Conservation (phyloP, 139 green algal genomes). For the Micromonas pusilla region DNA sequence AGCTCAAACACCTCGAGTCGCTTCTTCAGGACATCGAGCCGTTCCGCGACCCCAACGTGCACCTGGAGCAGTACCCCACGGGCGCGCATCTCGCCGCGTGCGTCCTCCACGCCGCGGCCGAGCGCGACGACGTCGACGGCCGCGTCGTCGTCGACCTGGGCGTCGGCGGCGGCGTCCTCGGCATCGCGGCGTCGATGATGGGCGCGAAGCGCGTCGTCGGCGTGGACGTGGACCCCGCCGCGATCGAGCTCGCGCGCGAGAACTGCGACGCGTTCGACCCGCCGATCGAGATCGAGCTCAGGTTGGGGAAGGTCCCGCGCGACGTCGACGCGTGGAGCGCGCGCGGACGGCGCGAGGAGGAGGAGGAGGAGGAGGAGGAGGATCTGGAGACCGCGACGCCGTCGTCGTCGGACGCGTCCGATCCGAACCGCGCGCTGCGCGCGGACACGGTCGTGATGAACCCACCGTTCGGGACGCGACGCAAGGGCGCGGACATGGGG, state of each 20-base stretch:
- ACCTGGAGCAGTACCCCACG: conserved; percentile 92
- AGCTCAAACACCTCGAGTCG: conserved; percentile 72
- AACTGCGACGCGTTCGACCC: conserved; percentile 72
- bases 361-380: neutral
- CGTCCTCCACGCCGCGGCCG: conserved; percentile 74
- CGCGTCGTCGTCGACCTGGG: conserved; percentile 76
- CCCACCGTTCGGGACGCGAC: conserved; percentile 85
- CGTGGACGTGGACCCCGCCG: conserved; percentile 78
- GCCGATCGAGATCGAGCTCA: conserved; percentile 25
- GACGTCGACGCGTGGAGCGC: neutral
- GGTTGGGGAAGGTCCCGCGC: conserved; percentile 32
- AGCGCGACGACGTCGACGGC: conserved; percentile 61
- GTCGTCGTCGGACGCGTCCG: neutral
- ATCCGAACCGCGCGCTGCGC: conserved; percentile 21
- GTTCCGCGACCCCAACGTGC: conserved; percentile 68
- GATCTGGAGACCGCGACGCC: neutral
- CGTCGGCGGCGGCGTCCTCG: conserved; percentile 73
- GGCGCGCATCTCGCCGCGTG: conserved; percentile 67
- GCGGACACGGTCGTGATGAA: conserved; percentile 90
- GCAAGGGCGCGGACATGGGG: conserved; percentile 79
- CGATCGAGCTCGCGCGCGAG: conserved; percentile 52
- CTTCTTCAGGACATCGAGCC: conserved; percentile 67
- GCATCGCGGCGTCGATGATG: conserved; percentile 70
- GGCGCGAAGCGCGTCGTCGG: conserved; percentile 67
- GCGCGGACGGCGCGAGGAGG: neutral